Base-by-base conservation (phyloP, 2,329 filamentous ascomycete species). In the Grosmannia serpens region DNA sequence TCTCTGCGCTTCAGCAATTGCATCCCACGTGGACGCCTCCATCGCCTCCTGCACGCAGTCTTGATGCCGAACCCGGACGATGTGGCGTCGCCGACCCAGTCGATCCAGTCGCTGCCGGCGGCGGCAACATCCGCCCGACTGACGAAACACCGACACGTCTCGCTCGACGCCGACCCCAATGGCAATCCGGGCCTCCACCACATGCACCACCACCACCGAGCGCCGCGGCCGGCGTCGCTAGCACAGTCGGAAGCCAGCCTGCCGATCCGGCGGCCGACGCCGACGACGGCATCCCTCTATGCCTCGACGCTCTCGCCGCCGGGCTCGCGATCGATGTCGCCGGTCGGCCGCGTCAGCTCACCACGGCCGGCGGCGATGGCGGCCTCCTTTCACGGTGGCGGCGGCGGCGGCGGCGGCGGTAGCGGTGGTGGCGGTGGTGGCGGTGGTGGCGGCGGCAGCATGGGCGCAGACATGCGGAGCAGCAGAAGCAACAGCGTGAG, bases 11-110 rank as follows among this genome's bases (percentile, higher is more conserved):
- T 35, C 33, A 35, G 33, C 33, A 8, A 35, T 7, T 5, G 27
- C 2, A 22, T 10, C 33, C n/a, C 13, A 22, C 26, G 10, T 10
- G 6, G 13, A 3, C 26, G 26, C 8, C 24, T 38, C 20, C 41
- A 17, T 11, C 50, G 50, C 7, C 50, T 46, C 4, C 11, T 31
- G 11, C 17, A 29, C 41, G 38, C 50, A 9, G 6, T 59, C 72
- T 82, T 78, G 75, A 89, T 89, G 86, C 84, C 84, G 80, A 79
- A 83, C 72, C 75, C 80, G 69, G 76, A 81, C 70, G 76, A 86
- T 83, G 83, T 77, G 75, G 75, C 79, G 68, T 74, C 81, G 69
- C 78, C 82, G 66, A 77, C 82, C 74, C 81, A 86, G 72, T 83
- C 85, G 70, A 81, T 87, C 72, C 83, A 85, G 71, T 81, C 85